Evolutionary conservation across 352 stramenopile species (phyloP), one percentile per base, ranked within the genome.

Genomic region (Lagenidium giganteum): DNA sequence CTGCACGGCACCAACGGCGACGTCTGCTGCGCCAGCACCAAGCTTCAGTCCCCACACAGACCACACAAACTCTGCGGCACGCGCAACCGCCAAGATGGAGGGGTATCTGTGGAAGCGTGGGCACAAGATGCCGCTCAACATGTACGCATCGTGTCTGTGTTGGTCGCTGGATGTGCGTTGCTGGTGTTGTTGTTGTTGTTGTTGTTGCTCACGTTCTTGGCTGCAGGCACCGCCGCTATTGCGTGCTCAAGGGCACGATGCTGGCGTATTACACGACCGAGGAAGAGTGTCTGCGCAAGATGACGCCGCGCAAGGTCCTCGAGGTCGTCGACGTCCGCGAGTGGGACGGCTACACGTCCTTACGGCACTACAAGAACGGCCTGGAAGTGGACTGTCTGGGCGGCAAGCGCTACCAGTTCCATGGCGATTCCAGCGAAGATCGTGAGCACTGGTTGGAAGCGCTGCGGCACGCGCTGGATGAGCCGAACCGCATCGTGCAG

Each of bases 401-500:
- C 4, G 65, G 56, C 23, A 68, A 55, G 17, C 68, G 49, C 25
- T 78, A 86, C 39, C 58, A 78, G 21, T 88, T 70, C 44, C 64
- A 68, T 22, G 70, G 65, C 4, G 74, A 86, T 20, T 84, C 79
- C 5, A 45, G 47, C 4, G 71, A 78, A 18, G 64, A 62, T 8
- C 77, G 85, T 18, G 35, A 67, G 23, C 21, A 70, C 16, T 91
- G 79, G 79, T 47, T 88, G 11, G 37, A 56, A 8, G 67, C 79
- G 8, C 36, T 91, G 17, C 69, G 79, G 31, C 54, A 83, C 46
- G 78, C 71, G 14, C 56, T 91, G 16, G 70, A 85, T 8, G 79
- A 91, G 45, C 79, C 79, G 1, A 55, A 86, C 20, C 79, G 79
- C 3, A 74, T 91, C 37, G 66, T 78, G 1, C 59, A 83, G 30